Conservation (phyloP, 257 asterid species). For the Echium plantagineum region DNA sequence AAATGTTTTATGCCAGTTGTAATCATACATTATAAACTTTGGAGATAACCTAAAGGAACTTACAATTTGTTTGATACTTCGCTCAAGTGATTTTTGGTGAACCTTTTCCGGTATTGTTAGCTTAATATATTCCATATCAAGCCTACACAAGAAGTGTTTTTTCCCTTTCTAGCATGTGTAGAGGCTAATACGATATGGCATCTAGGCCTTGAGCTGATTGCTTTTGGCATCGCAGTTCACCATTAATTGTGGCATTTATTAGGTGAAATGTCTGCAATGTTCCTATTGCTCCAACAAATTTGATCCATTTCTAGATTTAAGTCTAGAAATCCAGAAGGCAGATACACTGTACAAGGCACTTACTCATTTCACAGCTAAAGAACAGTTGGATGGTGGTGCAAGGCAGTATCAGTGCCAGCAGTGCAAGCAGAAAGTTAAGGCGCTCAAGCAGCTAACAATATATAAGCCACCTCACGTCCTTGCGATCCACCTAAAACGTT, state of each 20-base stretch:
- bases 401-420: constrained; percentile 85
- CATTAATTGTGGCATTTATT: constrained; percentile 12
- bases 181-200: not conserved
- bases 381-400: constrained; percentile 85
- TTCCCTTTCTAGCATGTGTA: not conserved
- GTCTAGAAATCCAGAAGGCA: constrained; percentile 75
- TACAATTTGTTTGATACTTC: too few relatives aligned
- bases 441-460: constrained; percentile 76
- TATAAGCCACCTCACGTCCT: constrained; percentile 87
- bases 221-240: not conserved
- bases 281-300: constrained; percentile 78
- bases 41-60: too few relatives aligned
- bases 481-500: constrained; percentile 81
- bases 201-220: not conserved
- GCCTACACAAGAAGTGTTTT: not conserved
- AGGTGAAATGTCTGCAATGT: constrained; percentile 98
- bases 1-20: not conserved
- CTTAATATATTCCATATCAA: not conserved
- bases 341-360: constrained; percentile 79
- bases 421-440: constrained; percentile 91
- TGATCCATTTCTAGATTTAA: constrained; percentile 87
- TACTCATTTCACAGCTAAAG: constrained; percentile 72
- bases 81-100: too few relatives aligned
- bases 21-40: too few relatives aligned
- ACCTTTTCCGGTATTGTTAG: not conserved